phyloP scores from a whole-genome alignment of 495 filamentous ascomycete genomes.

The Aspergillus bridgeri region DNA sequence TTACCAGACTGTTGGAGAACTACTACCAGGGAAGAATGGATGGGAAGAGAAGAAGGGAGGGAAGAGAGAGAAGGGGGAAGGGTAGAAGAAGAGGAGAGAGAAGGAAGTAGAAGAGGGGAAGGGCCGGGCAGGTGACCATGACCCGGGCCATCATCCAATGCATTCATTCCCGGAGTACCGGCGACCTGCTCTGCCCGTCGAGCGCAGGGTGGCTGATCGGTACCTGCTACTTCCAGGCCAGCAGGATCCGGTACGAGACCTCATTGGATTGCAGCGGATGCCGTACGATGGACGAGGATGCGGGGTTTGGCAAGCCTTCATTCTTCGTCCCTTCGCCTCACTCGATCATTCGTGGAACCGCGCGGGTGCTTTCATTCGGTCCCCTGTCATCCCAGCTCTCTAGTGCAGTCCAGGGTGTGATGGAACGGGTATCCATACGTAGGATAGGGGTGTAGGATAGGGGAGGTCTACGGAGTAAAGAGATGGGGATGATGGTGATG shows the following conservation, averaged over 20 bases:
- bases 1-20: neutral
- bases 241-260: neutral
- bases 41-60: slow-evolving; percentile 25
- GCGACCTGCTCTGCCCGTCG: neutral
- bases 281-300: neutral
- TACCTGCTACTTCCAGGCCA: neutral
- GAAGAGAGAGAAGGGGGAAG: slow-evolving; percentile 19
- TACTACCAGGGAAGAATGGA: slow-evolving; percentile 2
- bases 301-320: neutral
- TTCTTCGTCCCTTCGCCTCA: neutral
- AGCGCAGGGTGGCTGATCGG: neutral
- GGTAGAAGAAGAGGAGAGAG: slow-evolving; percentile 16
- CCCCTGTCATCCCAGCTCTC: too few species aligned
- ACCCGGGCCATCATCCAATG: slow-evolving; percentile 12
- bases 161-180: neutral
- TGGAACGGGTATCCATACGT: too few species aligned
- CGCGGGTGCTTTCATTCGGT: too few species aligned
- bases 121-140: slow-evolving; percentile 35
- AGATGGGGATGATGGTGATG: too few species aligned
- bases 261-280: neutral
- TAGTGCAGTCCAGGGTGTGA: too few species aligned
- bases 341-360: too few species aligned
- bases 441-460: too few species aligned
- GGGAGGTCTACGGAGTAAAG: too few species aligned
- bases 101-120: slow-evolving; percentile 22